Evolutionary conservation across 2,329 filamentous ascomycete species (phyloP).

Genomic region (Botryosphaeria agaves): DNA sequence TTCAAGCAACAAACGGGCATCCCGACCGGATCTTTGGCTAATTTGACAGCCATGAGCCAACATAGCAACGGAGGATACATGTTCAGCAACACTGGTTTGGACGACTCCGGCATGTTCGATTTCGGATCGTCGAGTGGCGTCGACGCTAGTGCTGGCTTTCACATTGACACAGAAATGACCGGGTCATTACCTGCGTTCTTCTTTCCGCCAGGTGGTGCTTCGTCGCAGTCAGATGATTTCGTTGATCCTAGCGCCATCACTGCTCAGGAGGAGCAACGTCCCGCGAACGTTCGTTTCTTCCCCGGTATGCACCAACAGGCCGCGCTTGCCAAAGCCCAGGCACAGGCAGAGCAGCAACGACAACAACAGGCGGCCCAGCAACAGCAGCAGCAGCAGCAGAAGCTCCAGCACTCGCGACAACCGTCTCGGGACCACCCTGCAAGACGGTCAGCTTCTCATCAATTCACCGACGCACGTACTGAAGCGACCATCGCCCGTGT

Average conservation of each 20-base stretch:
- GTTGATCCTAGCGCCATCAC: conserved; percentile 60
- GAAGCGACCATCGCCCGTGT: conserved; percentile 92
- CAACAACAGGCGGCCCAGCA: conserved; percentile 39
- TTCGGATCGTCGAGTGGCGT: conserved; percentile 39
- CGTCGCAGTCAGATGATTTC: conserved; percentile 31
- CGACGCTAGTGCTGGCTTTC: conserved; percentile 39
- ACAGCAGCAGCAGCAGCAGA: conserved; percentile 32
- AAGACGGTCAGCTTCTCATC: conserved; percentile 19
- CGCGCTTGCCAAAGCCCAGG: conserved; percentile 47
- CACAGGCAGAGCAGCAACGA: conserved; percentile 26
- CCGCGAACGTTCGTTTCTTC: conserved; percentile 55
- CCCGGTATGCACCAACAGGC: conserved; percentile 81
- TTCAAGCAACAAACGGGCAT: conserved; percentile 94
- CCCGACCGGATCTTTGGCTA: conserved; percentile 65
- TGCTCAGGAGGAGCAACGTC: conserved; percentile 39
- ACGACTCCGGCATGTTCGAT: conserved; percentile 52
- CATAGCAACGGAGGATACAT: conserved; percentile 31
- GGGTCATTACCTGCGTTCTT: conserved; percentile 44
- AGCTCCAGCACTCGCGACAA: conserved; percentile 19
- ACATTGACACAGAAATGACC: conserved; percentile 49
- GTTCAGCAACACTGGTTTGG: conserved; percentile 43
- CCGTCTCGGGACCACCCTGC: conserved; percentile 10
- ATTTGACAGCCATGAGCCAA: conserved; percentile 65
- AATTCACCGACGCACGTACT: conserved; percentile 25
- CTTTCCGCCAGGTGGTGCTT: conserved; percentile 30